A percentile compares a stretch with the other conserved stretches of the same genome.
Evolutionary conservation across 1,139 yeast genomes (phyloP).

Genomic region (Kodamaea fungicola): DNA sequence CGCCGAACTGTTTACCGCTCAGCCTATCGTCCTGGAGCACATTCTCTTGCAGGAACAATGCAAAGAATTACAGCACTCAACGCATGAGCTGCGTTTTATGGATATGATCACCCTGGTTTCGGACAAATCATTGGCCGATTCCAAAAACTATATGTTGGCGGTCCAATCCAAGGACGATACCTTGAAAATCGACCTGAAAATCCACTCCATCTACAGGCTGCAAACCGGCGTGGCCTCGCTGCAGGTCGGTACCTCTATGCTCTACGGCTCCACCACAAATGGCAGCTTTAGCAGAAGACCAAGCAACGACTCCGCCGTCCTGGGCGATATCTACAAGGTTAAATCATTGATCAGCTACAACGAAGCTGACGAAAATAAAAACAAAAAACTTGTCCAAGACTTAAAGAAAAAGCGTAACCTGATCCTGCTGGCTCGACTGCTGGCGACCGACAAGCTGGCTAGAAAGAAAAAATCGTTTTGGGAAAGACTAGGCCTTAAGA

Average conservation of each 20-base stretch:
- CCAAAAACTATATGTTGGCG: slow-evolving; percentile 21
- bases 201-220: slow-evolving; percentile 32
- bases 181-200: slow-evolving; percentile 22
- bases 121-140: slow-evolving; percentile 27
- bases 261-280: slow-evolving; percentile 1
- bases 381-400: slow-evolving; percentile 18
- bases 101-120: slow-evolving; percentile 26
- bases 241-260: slow-evolving; percentile 3
- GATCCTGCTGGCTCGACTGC: slow-evolving; percentile 11
- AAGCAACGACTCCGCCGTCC: slow-evolving; percentile 8
- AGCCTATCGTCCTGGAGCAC: slow-evolving; percentile 8
- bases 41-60: slow-evolving; percentile 8
- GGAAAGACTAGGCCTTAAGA: slow-evolving; percentile 32
- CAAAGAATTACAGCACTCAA: slow-evolving; percentile 2
- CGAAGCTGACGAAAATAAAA: slow-evolving; percentile 24
- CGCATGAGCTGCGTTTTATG: slow-evolving; percentile 13
- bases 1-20: slow-evolving; percentile 9
- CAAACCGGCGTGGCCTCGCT: slow-evolving; percentile 14
- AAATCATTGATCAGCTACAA: slow-evolving; percentile 32
- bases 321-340: slow-evolving; percentile 36
- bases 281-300: slow-evolving; percentile 7
- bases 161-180: slow-evolving; percentile 21
- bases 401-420: slow-evolving; percentile 13
- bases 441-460: slow-evolving; percentile 6
- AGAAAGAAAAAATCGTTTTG: slow-evolving; percentile 27